phyloP scores from a whole-genome alignment of 2,329 filamentous ascomycete genomes.

The Ilyonectria mors-panacis region DNA sequence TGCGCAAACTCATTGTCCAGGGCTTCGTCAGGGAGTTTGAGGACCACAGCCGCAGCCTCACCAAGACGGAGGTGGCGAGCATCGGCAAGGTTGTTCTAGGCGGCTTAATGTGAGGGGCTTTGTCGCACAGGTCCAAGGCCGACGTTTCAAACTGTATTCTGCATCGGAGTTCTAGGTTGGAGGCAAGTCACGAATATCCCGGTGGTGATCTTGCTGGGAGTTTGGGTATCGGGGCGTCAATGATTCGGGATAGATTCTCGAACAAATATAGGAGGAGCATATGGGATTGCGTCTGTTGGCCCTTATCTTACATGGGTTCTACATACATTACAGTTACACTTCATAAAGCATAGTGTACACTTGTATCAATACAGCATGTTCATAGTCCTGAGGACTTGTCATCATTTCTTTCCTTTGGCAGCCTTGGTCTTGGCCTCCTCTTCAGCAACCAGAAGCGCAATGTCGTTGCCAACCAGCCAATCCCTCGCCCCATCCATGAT shows the following conservation, averaged over 20 bases:
- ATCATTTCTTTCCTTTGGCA: conserved; percentile 28
- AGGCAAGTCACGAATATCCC: conserved; percentile 39
- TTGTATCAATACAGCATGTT: conserved; percentile 10
- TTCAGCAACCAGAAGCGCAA: conserved; percentile 79
- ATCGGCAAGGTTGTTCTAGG: conserved; percentile 92
- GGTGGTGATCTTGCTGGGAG: conserved; percentile 38
- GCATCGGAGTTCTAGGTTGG: conserved; percentile 41
- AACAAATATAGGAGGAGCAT: conserved; percentile 14
- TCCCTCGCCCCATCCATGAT: conserved; percentile 84
- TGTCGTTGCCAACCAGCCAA: conserved; percentile 83
- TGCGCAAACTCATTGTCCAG: conserved; percentile 91
- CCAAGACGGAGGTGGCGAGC: conserved; percentile 86
- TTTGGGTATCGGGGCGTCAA: conserved; percentile 30
- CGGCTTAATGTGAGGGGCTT: conserved; percentile 76
- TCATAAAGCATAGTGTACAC: conserved; percentile 22
- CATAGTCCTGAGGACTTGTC: neutral
- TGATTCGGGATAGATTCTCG: conserved; percentile 13
- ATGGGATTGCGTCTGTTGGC: conserved; percentile 7
- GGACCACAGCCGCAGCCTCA: conserved; percentile 81
- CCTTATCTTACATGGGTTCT: conserved; percentile 15
- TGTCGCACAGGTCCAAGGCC: neutral
- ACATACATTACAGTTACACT: conserved; percentile 4
- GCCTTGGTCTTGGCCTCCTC: conserved; percentile 60
- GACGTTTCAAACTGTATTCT: conserved; percentile 17
- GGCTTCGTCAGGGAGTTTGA: conserved; percentile 94